Percentiles rank a stretch among this genome's conserved stretches.
phyloP scores from a whole-genome alignment of 805 yeast genomes.

The Millerozyma acaciae region DNA sequence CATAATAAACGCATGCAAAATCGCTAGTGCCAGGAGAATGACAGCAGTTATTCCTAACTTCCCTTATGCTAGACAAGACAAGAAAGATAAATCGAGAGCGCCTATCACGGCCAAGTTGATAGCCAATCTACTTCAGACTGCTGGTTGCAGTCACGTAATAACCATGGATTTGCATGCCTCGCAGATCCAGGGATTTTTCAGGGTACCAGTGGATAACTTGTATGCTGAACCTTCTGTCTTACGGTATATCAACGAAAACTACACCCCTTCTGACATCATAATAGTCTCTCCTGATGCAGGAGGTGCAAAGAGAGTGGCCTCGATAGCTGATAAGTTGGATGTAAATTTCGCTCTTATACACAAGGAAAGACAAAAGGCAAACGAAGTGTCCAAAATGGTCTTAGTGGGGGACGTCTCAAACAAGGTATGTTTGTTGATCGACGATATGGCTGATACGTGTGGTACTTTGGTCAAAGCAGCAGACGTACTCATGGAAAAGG shows the following conservation, averaged over 20 bases:
- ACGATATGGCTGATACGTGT: constrained; percentile 90
- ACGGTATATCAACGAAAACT: constrained; percentile 63
- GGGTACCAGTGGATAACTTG: constrained; percentile 77
- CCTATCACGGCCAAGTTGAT: constrained; percentile 82
- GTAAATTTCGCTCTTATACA: constrained; percentile 80
- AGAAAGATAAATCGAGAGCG: constrained; percentile 81
- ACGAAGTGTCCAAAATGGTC: constrained; percentile 81
- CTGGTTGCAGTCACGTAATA: constrained; percentile 83
- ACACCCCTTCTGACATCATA: constrained; percentile 58
- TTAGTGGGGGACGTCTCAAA: constrained; percentile 79
- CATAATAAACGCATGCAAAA: constrained; percentile 78
- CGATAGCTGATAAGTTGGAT: constrained; percentile 74
- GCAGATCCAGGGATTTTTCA: constrained; percentile 82
- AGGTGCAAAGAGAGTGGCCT: constrained; percentile 88
- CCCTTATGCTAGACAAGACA: constrained; percentile 86
- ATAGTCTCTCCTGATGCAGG: constrained; percentile 87
- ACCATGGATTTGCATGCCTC: constrained; percentile 90
- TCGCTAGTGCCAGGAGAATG: constrained; percentile 78
- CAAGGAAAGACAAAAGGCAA: constrained; percentile 79
- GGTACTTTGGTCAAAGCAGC: constrained; percentile 84
- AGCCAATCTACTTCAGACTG: constrained; percentile 78
- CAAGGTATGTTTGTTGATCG: constrained; percentile 73
- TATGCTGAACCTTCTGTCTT: constrained; percentile 83
- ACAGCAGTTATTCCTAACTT: constrained; percentile 81
- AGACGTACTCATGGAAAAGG: constrained; percentile 63